Evolutionary conservation across 1,284 basidiomycete species (phyloP).

Genomic region (Pholiota adiposa): DNA sequence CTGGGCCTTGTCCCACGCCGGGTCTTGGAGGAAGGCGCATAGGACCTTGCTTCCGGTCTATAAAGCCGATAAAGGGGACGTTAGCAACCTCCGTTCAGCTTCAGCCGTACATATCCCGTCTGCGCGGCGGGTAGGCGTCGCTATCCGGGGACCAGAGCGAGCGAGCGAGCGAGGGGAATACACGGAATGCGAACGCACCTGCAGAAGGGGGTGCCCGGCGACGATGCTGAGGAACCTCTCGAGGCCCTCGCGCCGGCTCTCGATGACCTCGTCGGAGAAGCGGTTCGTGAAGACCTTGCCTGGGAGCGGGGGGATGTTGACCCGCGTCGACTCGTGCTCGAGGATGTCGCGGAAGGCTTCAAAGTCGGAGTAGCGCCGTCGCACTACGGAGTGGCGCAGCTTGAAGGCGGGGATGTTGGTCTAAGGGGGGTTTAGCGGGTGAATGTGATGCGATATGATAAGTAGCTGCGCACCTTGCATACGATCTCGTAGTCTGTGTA

Average conservation of each 20-base stretch:
- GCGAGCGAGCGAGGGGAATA: not conserved
- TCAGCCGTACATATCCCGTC: no score
- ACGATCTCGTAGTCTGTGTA: constrained; percentile 99
- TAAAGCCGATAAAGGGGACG: not conserved
- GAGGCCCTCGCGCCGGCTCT: constrained; percentile 88
- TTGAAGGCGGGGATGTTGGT: constrained; percentile 99
- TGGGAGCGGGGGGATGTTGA: constrained; percentile 96
- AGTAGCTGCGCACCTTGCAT: constrained; percentile 73
- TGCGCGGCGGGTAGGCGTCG: not conserved
- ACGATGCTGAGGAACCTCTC: constrained; percentile 97
- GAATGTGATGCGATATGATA: not conserved
- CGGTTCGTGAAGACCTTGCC: constrained; percentile 97
- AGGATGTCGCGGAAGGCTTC: constrained; percentile 99
- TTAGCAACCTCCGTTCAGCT: constrained; percentile 19
- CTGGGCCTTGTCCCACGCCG: constrained; percentile 80
- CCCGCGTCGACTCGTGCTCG: constrained; percentile 94
- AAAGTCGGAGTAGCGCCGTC: constrained; percentile 97
- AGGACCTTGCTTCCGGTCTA: constrained; percentile 97
- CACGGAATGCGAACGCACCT: constrained; percentile 55
- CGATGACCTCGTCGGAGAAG: constrained; percentile 98
- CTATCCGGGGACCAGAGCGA: not conserved
- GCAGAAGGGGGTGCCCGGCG: constrained; percentile 94
- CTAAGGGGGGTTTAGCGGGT: constrained; percentile 41
- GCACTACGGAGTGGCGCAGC: constrained; percentile 91
- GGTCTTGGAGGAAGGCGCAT: constrained; percentile 95